Percentiles rank a stretch among this genome's conserved stretches.
Evolutionary conservation across 2,329 filamentous ascomycete genomes (phyloP).

Genomic region (Dothistroma septosporum): DNA sequence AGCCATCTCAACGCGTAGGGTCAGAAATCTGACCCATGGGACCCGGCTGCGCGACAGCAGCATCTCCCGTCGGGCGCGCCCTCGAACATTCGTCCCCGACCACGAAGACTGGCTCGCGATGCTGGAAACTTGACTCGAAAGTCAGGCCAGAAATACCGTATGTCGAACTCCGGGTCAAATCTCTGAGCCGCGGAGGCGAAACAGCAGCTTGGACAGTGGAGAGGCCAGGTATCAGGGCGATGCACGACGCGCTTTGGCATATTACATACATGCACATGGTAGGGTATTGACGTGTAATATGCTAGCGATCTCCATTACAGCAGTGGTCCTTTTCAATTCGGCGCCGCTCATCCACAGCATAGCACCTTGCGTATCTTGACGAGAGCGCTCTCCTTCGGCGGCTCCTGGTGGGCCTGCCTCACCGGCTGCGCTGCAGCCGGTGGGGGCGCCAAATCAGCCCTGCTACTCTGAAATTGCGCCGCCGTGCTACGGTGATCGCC

Average conservation of each 20-base stretch:
- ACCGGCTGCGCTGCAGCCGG: constrained; percentile 14
- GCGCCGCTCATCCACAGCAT: constrained; percentile 66
- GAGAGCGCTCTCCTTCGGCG: constrained; percentile 74
- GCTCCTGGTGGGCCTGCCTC: constrained; percentile 41
- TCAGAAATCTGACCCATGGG: too few relatives aligned
- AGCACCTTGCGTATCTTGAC: constrained; percentile 90
- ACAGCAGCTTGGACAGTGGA: neutral
- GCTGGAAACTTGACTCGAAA: neutral
- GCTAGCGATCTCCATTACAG: neutral
- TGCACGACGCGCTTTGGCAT: neutral
- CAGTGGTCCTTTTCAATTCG: constrained; percentile 3
- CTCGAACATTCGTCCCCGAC: too few relatives aligned
- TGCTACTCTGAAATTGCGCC: constrained; percentile 94
- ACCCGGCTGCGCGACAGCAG: too few relatives aligned
- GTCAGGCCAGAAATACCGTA: neutral
- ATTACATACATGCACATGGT: neutral
- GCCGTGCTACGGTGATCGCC: constrained; percentile 77
- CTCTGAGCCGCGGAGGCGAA: neutral
- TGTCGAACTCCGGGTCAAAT: neutral
- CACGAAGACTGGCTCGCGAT: neutral
- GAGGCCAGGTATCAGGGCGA: neutral
- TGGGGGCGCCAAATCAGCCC: constrained; percentile 48
- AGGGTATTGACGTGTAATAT: neutral
- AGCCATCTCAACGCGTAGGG: too few relatives aligned
- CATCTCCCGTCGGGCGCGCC: too few relatives aligned